A percentile compares a stretch with the other conserved stretches of the same genome.
Evolutionary conservation across 2,329 filamentous ascomycete species (phyloP).

Genomic region (Apiospora sp.): DNA sequence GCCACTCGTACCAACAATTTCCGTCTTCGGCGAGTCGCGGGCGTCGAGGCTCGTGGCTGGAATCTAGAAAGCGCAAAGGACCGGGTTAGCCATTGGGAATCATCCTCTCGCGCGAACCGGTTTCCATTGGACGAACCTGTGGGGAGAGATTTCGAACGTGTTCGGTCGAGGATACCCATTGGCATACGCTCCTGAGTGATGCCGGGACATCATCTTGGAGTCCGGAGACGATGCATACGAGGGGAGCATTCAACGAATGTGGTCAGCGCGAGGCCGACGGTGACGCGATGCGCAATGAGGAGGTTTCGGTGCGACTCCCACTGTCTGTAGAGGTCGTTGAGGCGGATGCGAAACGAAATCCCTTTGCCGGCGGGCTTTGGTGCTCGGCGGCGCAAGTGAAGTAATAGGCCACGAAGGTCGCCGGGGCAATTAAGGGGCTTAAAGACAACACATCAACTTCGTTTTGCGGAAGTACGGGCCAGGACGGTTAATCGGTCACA

Average conservation of each 20-base stretch:
- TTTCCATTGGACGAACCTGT: constrained; percentile 69
- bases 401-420: not conserved
- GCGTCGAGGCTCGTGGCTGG: constrained; percentile 80
- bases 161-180: constrained; percentile 84
- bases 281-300: not conserved
- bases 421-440: constrained; percentile 21
- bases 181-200: constrained; percentile 76
- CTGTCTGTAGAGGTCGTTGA: not conserved
- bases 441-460: constrained; percentile 18
- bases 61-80: constrained; percentile 67
- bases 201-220: constrained; percentile 83
- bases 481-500: constrained; percentile 7
- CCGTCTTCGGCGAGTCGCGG: constrained; percentile 74
- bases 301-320: not conserved
- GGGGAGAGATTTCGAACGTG: constrained; percentile 87
- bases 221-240: constrained; percentile 60
- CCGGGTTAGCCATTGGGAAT: constrained; percentile 28
- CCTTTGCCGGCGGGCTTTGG: not conserved
- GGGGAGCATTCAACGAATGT: constrained; percentile 61
- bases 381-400: constrained; percentile 7
- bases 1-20: constrained; percentile 75
- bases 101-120: not conserved
- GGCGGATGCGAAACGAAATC: not conserved
- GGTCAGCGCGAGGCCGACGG: constrained; percentile 18
- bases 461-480: not conserved